Evolutionary conservation across 805 yeast genomes (phyloP).

Genomic region (Kodamaea kaohsiungensis): DNA sequence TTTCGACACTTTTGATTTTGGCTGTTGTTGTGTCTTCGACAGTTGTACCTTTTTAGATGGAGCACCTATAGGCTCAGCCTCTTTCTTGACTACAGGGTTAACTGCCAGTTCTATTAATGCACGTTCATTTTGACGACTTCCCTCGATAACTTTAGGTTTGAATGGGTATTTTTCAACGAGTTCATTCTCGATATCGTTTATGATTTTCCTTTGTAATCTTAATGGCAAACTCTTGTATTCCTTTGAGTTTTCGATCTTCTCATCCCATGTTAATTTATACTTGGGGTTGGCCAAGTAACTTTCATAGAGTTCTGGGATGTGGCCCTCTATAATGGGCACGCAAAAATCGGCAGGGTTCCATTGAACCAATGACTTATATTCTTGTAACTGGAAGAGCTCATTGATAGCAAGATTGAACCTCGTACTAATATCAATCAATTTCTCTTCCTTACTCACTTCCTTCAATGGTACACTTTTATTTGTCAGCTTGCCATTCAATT

Average conservation of each 20-base stretch:
- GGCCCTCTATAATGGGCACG: conserved; percentile 15
- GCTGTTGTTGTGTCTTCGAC: background rate
- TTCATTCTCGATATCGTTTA: conserved; percentile 34
- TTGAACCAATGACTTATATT: conserved; percentile 59
- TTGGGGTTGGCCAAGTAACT: conserved; percentile 28
- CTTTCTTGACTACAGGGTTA: background rate
- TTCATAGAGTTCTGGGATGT: conserved; percentile 35
- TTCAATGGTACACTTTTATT: background rate
- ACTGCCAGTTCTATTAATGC: conserved; percentile 16
- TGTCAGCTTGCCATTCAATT: conserved; percentile 1
- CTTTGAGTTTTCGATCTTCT: conserved; percentile 19
- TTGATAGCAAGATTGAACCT: conserved; percentile 51
- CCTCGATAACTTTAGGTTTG: conserved; percentile 28
- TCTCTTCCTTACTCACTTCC: conserved; percentile 14
- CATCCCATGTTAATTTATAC: conserved; percentile 36
- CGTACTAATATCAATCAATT: conserved; percentile 44
- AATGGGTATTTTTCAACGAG: conserved; percentile 38
- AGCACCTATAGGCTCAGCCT: background rate
- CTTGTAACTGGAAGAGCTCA: conserved; percentile 63
- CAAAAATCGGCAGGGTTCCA: conserved; percentile 58
- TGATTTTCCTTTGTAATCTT: conserved; percentile 39
- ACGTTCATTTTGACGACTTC: conserved; percentile 22
- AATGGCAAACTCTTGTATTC: conserved; percentile 37
- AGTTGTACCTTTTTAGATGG: background rate
- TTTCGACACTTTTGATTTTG: background rate